Evolutionary conservation across 164 flowering plant species (phyloP).

Genomic region (Saururus chinensis): DNA sequence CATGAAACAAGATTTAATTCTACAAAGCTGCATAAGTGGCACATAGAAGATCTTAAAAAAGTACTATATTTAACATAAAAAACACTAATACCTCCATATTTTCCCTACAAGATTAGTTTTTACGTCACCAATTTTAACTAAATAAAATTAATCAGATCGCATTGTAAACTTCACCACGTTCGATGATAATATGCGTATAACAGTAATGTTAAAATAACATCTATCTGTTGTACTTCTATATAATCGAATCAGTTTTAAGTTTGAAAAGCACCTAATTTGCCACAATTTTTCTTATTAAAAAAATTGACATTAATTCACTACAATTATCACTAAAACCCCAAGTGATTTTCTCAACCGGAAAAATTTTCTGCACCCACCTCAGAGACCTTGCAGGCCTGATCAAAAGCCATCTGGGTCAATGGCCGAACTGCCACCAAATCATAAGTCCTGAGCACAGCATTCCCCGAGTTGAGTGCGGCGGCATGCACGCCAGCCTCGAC

Average conservation of each 20-base stretch:
- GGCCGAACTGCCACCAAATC: constrained; percentile 78
- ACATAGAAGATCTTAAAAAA: no score
- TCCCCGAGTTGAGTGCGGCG: constrained; percentile 51
- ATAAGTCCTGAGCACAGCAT: constrained; percentile 61
- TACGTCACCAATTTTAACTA: no score
- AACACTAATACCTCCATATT: no score
- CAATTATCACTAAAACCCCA: neutral
- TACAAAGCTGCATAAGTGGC: no score
- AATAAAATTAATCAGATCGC: no score
- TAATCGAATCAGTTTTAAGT: neutral
- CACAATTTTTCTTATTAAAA: no score
- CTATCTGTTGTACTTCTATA: neutral
- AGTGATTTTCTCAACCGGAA: no score
- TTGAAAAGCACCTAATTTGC: neutral
- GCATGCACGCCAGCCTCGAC: constrained; percentile 41
- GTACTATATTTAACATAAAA: no score
- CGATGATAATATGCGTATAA: no score
- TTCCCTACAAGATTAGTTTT: no score
- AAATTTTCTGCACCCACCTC: constrained; percentile 30
- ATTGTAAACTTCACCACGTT: no score
- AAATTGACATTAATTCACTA: neutral
- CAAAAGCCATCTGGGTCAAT: constrained; percentile 50
- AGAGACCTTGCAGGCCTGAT: constrained; percentile 59
- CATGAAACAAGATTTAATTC: no score
- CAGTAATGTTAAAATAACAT: neutral